phyloP scores from a whole-genome alignment of 2,329 filamentous ascomycete genomes.

The Verticillium klebahnii region DNA sequence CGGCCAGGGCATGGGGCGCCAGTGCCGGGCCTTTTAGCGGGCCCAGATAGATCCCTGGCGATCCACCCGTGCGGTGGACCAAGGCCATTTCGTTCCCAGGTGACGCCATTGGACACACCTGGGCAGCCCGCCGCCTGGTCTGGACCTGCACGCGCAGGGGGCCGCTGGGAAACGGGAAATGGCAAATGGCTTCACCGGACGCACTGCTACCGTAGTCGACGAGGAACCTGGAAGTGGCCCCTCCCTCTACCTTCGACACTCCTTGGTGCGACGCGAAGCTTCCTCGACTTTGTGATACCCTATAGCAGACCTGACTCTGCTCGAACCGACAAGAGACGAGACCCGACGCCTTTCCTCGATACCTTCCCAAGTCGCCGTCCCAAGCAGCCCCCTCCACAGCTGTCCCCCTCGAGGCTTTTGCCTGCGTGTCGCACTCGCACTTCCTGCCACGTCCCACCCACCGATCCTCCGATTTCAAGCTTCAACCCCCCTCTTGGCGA shows the following conservation, averaged over 20 bases:
- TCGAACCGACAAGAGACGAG: neutral
- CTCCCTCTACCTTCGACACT: neutral
- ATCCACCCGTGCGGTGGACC: neutral
- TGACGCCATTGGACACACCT: neutral
- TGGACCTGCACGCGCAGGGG: neutral
- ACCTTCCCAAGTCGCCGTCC: neutral
- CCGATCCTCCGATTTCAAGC: neutral
- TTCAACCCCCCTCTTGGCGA: conserved; percentile 8
- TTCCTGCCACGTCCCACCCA: neutral
- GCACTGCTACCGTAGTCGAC: neutral
- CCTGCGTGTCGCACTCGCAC: neutral
- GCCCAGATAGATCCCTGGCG: neutral
- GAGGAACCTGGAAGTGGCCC: neutral
- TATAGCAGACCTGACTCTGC: neutral
- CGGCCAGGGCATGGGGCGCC: neutral
- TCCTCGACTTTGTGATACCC: neutral
- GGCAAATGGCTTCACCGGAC: neutral
- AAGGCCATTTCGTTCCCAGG: neutral
- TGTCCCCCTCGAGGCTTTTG: neutral
- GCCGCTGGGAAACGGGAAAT: neutral
- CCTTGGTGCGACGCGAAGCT: neutral
- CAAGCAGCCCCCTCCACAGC: neutral
- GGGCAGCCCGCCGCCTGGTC: neutral
- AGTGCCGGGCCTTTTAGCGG: neutral
- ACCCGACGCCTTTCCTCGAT: neutral